Conservation (phyloP, 2,329 filamentous ascomycete genomes). For the Fusarium sp. region DNA sequence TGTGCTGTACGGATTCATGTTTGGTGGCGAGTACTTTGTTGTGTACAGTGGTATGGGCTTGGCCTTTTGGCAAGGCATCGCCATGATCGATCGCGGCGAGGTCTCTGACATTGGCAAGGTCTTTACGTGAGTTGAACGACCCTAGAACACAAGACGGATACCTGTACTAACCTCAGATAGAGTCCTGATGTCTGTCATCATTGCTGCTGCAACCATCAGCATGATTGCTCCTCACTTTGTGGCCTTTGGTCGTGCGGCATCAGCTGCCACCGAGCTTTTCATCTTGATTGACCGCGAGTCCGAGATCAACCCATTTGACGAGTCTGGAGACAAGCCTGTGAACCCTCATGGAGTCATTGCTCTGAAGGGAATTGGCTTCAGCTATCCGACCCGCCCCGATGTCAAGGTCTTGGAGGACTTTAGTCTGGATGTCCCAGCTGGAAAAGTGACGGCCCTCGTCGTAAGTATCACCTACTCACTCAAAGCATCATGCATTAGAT, state of each 20-base stretch:
- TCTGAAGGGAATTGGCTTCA: conserved; percentile 51
- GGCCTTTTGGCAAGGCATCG: conserved; percentile 55
- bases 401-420: conserved; percentile 53
- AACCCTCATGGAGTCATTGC: conserved; percentile 45
- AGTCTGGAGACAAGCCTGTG: conserved; percentile 40
- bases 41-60: conserved; percentile 52
- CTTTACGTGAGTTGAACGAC: background rate
- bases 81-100: conserved; percentile 48
- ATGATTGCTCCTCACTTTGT: conserved; percentile 47
- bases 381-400: conserved; percentile 55
- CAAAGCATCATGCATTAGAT: background rate
- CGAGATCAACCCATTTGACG: conserved; percentile 47
- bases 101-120: conserved; percentile 45
- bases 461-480: conserved; percentile 25
- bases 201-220: conserved; percentile 47
- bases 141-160: background rate
- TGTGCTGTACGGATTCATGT: background rate
- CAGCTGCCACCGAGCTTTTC: conserved; percentile 39
- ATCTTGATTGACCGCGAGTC: conserved; percentile 48
- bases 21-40: conserved; percentile 29
- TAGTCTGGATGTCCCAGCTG: conserved; percentile 53
- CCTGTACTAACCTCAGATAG: conserved; percentile 39
- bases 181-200: conserved; percentile 50
- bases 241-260: conserved; percentile 47
- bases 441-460: conserved; percentile 54